phyloP scores from a whole-genome alignment of 176 grass and related monocot species.

The Urochloa ruziziensis region DNA sequence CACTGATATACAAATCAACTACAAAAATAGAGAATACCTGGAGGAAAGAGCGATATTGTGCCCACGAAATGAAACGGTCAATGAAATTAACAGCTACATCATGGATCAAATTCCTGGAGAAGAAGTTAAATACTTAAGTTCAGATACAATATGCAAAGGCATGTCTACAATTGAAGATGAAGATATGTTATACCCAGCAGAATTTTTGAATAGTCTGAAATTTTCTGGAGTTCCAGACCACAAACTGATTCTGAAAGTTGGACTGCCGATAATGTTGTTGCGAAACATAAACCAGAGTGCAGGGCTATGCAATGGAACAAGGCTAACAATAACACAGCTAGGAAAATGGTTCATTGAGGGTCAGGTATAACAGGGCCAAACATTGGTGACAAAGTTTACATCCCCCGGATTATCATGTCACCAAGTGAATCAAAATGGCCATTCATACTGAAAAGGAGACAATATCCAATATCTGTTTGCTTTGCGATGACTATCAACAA shows the following conservation, averaged over 20 bases:
- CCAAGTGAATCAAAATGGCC: constrained; percentile 1
- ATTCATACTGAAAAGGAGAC: not conserved
- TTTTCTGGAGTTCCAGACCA: constrained; percentile 5
- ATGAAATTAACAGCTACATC: not conserved
- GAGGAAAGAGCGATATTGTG: not conserved
- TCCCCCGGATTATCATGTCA: constrained; percentile 12
- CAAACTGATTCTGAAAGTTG: not conserved
- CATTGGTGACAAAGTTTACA: constrained; percentile 14
- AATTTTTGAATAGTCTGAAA: constrained; percentile 15
- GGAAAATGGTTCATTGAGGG: not conserved
- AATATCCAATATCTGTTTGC: not conserved
- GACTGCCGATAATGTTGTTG: not conserved
- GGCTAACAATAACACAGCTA: constrained; percentile 4
- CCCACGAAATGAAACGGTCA: not conserved
- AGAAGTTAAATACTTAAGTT: not conserved
- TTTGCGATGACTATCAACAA: constrained; percentile 8
- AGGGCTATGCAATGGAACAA: not conserved
- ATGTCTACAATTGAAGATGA: not conserved
- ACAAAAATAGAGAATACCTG: not conserved
- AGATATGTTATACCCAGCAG: not conserved
- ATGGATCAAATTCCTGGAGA: not conserved
- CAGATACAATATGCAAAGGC: not conserved
- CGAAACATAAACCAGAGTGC: constrained; percentile 3
- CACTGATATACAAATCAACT: not conserved
- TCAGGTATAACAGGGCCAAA: not conserved